Evolutionary conservation across 2,329 filamentous ascomycete species (phyloP).

Genomic region (Thelonectria blattea): DNA sequence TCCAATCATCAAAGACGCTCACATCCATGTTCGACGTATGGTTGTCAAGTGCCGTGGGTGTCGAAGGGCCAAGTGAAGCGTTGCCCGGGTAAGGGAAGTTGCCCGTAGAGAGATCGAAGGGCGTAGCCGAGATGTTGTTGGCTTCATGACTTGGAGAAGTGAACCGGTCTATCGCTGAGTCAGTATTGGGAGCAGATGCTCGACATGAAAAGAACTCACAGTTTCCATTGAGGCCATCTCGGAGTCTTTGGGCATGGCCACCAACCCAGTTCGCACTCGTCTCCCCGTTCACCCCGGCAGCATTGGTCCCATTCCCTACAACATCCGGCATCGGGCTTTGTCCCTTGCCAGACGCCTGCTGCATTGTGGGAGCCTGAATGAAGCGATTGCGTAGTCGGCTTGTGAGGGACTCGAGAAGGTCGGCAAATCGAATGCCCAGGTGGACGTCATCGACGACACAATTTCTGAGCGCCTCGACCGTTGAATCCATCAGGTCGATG

Average conservation of each 20-base stretch:
- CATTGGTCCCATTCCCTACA: slow-evolving; percentile 38
- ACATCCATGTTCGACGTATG: slow-evolving; percentile 43
- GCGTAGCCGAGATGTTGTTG: slow-evolving; percentile 66
- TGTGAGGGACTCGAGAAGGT: slow-evolving; percentile 80
- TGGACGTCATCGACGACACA: slow-evolving; percentile 87
- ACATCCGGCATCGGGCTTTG: slow-evolving; percentile 49
- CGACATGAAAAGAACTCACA: slow-evolving; percentile 36
- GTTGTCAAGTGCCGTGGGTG: slow-evolving; percentile 49
- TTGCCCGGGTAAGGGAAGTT: slow-evolving; percentile 61
- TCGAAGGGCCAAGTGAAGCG: slow-evolving; percentile 57
- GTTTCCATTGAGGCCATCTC: slow-evolving; percentile 49
- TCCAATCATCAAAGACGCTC: slow-evolving; percentile 62
- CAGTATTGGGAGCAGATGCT: slow-evolving; percentile 1
- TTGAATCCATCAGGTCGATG: slow-evolving; percentile 76
- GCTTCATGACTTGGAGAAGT: slow-evolving; percentile 43
- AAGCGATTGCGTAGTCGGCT: slow-evolving; percentile 76
- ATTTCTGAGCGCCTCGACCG: slow-evolving; percentile 74
- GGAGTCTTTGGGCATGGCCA: slow-evolving; percentile 47
- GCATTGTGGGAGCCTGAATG: slow-evolving; percentile 65
- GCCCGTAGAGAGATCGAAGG: slow-evolving; percentile 62
- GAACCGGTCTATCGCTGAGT: slow-evolving; percentile 43
- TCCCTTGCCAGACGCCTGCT: slow-evolving; percentile 48
- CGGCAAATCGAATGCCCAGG: slow-evolving; percentile 82
- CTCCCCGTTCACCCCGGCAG: slow-evolving; percentile 36
- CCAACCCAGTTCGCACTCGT: slow-evolving; percentile 42